Percentiles rank a stretch among this genome's conserved stretches.
These are phyloP conservation scores for Stagonosporopsis tanaceti DNA, from an alignment of 2,329 filamentous ascomycete genomes.

Conservation along the genomic window DNA sequence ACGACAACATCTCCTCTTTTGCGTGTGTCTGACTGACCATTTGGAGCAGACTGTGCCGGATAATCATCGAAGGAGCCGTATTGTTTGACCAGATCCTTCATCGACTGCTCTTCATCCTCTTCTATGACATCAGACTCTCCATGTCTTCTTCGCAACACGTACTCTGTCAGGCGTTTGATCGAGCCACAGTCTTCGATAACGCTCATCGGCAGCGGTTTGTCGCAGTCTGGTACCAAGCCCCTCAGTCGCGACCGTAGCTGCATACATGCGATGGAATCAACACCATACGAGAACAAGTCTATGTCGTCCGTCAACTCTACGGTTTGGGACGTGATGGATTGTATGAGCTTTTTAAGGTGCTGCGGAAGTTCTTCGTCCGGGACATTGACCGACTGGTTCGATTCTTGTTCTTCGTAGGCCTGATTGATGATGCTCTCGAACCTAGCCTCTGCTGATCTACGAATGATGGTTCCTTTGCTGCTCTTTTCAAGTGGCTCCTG, in stretches of 20 bases:
- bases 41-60: not conserved
- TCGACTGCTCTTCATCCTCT: conserved; percentile 51
- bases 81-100: conserved; percentile 58
- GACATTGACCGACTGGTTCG: conserved; percentile 23
- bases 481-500: conserved; percentile 61
- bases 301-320: conserved; percentile 45
- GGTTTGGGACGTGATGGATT: conserved; percentile 33
- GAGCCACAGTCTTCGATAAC: conserved; percentile 68
- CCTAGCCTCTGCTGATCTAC: conserved; percentile 59
- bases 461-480: conserved; percentile 68
- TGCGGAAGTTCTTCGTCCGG: conserved; percentile 39
- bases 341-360: conserved; percentile 31
- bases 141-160: conserved; percentile 51
- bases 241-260: conserved; percentile 56
- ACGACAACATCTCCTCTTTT: conserved; percentile 37
- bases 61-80: conserved; percentile 55
- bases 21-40: conserved; percentile 4
- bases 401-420: conserved; percentile 53
- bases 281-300: conserved; percentile 66
- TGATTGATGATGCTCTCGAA: conserved; percentile 58
- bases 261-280: conserved; percentile 67
- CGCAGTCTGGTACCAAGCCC: conserved; percentile 44
- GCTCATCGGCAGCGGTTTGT: conserved; percentile 61
- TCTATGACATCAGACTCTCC: conserved; percentile 41
- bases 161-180: conserved; percentile 53